These are phyloP conservation scores for Lactarius tabidus DNA, from an alignment of 768 basidiomycete genomes.

Conservation along the genomic window DNA sequence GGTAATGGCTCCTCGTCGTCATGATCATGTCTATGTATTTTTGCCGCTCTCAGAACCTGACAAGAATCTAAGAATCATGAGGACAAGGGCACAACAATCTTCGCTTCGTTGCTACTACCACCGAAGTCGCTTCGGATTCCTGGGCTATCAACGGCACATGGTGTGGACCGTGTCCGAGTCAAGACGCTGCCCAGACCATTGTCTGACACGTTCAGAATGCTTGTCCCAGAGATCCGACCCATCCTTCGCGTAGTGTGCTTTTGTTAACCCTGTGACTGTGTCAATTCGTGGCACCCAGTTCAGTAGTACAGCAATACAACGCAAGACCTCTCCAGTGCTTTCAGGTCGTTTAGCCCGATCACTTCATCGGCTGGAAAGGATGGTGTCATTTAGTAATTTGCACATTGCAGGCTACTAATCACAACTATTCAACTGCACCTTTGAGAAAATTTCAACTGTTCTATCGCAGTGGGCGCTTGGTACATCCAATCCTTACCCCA, in stretches of 20 bases:
- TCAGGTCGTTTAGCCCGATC: background rate
- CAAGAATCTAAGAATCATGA: background rate
- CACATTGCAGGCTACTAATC: background rate
- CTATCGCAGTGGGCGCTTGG: constrained; percentile 23
- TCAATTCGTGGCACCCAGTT: background rate
- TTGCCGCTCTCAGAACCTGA: background rate
- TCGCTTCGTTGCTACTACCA: background rate
- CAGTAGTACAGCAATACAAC: background rate
- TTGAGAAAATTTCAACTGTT: constrained; percentile 30
- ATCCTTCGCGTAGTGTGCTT: background rate
- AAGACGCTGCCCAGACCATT: background rate
- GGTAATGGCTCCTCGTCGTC: no score
- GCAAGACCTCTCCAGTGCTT: no score
- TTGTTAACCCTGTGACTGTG: no score
- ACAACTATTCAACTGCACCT: constrained; percentile 12
- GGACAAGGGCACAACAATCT: background rate
- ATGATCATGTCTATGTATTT: background rate
- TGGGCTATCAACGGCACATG: background rate
- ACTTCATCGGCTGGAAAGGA: background rate
- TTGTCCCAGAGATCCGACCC: background rate
- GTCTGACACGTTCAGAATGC: background rate
- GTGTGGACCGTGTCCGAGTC: background rate
- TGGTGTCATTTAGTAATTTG: background rate
- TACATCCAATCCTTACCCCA: background rate
- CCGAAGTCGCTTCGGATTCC: background rate